Percentiles rank a stretch among this genome's conserved stretches.
These are phyloP conservation scores for Naganishia vaughanmartiniae DNA, from an alignment of 768 basidiomycete species.

Conservation along the genomic window DNA sequence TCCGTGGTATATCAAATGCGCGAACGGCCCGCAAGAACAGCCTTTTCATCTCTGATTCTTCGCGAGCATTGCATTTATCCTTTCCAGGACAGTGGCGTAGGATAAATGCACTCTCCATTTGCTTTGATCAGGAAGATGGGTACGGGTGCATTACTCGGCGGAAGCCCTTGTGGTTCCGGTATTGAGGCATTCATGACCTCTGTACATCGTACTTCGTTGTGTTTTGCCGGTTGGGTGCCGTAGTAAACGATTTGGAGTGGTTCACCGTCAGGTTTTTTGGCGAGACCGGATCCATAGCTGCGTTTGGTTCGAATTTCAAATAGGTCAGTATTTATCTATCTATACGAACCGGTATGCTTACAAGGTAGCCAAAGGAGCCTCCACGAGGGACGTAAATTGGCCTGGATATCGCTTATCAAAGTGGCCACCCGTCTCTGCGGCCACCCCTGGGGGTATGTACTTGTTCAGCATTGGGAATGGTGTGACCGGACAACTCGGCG, in stretches of 20 bases:
- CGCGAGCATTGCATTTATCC: not conserved
- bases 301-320: not conserved
- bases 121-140: conserved; percentile 43
- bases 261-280: conserved; percentile 28
- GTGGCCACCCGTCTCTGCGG: conserved; percentile 26
- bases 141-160: conserved; percentile 6
- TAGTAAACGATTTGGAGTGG: conserved; percentile 41
- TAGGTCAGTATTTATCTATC: not conserved
- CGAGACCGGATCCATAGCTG: conserved; percentile 44
- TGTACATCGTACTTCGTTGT: conserved; percentile 42
- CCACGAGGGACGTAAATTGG: conserved; percentile 37
- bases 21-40: no score
- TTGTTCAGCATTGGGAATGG: conserved; percentile 39
- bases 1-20: no score
- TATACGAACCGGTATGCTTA: conserved; percentile 30
- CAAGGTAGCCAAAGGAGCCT: conserved; percentile 41
- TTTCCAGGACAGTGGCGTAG: conserved; percentile 36
- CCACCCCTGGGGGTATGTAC: conserved; percentile 35
- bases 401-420: conserved; percentile 27
- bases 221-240: conserved; percentile 37
- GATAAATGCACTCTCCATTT: conserved; percentile 43
- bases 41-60: no score
- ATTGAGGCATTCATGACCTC: conserved; percentile 36
- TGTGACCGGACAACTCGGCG: conserved; percentile 36
- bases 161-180: not conserved